Evolutionary conservation across 2,329 filamentous ascomycete species (phyloP), one percentile per base, ranked within the genome.

Genomic region (Xylaria sp.): DNA sequence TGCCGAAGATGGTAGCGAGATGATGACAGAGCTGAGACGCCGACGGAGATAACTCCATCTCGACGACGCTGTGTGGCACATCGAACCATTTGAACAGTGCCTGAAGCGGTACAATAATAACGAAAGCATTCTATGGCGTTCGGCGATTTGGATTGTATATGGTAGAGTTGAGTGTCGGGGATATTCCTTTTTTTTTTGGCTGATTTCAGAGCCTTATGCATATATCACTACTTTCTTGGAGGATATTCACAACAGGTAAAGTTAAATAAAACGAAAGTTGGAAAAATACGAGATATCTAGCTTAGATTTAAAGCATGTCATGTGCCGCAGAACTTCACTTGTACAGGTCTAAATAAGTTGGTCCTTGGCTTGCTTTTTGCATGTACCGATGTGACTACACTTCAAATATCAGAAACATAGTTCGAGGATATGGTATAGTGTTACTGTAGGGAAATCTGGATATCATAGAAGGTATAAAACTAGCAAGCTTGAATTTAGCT

Each of bases 21-120:
- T 51, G 19, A 62, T 61, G 9, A 36, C 45, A 39, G 74, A 77
- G 60, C 67, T 76, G 2, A 69, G 47, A 65, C 73, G 73, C 66
- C 71, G 62, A 58, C 69, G 67, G 17, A 71, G 69, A 51, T 62
- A 69, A 30, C 56, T 60, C 21, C 66, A 54, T 48, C 58, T 47
- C 17, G 55, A 68, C 9, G 57, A 65, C 30, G 61, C 67, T 45
- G 56, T 59, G 24, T 74, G 59, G 64, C 21, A 51, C 17, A 34
- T 57, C 11, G 24, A 54, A 45, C 24, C 24, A 48, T n/a, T 24
- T 61, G 39, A 24, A 55, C 14, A 30, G 19, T 61, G 32, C 32
- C 36, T 45, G 14, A 48, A 27, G n/a, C 24, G 65, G 58, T 65
- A 60, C 19, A 42, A 63, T 48, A 62, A 45, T 21, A 42, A 50